Conservation (phyloP, 495 filamentous ascomycete species). For the Pseudevernia furfuracea region DNA sequence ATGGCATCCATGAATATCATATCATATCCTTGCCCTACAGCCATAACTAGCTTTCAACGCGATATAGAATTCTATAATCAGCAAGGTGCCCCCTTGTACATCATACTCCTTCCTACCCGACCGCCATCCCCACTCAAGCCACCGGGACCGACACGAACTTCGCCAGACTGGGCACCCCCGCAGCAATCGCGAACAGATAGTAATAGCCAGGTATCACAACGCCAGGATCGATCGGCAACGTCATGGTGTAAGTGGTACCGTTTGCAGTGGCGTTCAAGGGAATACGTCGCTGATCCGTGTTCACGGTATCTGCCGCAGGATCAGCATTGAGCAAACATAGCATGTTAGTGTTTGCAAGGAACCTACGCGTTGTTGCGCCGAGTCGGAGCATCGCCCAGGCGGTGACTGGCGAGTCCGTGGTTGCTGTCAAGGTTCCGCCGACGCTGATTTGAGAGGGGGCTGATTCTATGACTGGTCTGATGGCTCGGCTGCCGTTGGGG, state of each 20-base stretch:
- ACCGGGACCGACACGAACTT: slow-evolving; percentile 13
- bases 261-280: slow-evolving; percentile 28
- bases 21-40: no score
- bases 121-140: neutral
- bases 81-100: neutral
- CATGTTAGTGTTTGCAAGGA: no score
- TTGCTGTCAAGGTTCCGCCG: slow-evolving; percentile 32
- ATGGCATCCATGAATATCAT: no score
- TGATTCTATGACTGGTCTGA: slow-evolving; percentile 36
- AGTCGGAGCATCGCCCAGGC: slow-evolving; percentile 39
- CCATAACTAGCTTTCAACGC: neutral
- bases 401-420: slow-evolving; percentile 26
- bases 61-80: neutral
- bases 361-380: slow-evolving; percentile 38
- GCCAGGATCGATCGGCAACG: slow-evolving; percentile 42
- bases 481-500: slow-evolving; percentile 33
- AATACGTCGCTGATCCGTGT: slow-evolving; percentile 53
- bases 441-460: slow-evolving; percentile 22
- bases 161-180: slow-evolving; percentile 44
- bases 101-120: neutral
- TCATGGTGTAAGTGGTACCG: slow-evolving; percentile 27
- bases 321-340: no score
- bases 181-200: slow-evolving; percentile 47
- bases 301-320: slow-evolving; percentile 42
- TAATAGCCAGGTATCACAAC: slow-evolving; percentile 49